Base-by-base conservation (phyloP, 1,139 yeast species). In the Taphrina deformans region DNA sequence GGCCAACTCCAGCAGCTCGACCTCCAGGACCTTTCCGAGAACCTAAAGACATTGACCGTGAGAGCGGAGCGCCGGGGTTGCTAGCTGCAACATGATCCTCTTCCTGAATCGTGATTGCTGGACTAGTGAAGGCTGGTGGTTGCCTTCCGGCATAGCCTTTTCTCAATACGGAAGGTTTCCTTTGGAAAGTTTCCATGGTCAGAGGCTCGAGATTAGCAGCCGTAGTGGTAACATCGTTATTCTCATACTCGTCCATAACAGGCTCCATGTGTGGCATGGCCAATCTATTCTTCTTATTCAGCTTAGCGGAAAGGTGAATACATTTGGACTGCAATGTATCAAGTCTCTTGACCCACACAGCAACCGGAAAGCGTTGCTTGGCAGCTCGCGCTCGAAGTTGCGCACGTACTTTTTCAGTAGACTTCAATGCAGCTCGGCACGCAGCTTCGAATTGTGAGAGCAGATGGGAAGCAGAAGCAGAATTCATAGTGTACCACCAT, bases 401-500 rank as follows among this genome's bases (percentile, higher is more conserved):
- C 12, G 64, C 64, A 18, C 66, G 41, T 6, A 33, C 45, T 38
- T 46, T 41, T 33, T 58, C 52, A 23, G 41, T 50, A 9, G 66
- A 64, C 40, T 52, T 46, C 33, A 64, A 35, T 1, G 66, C 66
- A 26, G 52, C 31, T 3, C 64, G 59, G 45, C 66, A 59, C 24
- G 66, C 66, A 26, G 56, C 40, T 26, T 64, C 66, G 38, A 64
- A 64, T 21, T 64, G 66, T 10, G 48, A 46, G 6, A 64, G 33
- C 21, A 59, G 21, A 40, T 64, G 66, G 6, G 40, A 40, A 2
- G 66, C 58, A 7, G 66, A 40, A 18, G 56, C 58, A 14, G 66
- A 64, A 27, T 64, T 64, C 52, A 64, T 64, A 21, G 66, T 58
- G 35, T 58, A 64, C 66, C 66, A 64, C 66, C 66, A 64, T 7